Percentiles rank a stretch among this genome's conserved stretches.
Evolutionary conservation across 2,329 filamentous ascomycete species (phyloP).

Genomic region (Macrophomina phaseolina): DNA sequence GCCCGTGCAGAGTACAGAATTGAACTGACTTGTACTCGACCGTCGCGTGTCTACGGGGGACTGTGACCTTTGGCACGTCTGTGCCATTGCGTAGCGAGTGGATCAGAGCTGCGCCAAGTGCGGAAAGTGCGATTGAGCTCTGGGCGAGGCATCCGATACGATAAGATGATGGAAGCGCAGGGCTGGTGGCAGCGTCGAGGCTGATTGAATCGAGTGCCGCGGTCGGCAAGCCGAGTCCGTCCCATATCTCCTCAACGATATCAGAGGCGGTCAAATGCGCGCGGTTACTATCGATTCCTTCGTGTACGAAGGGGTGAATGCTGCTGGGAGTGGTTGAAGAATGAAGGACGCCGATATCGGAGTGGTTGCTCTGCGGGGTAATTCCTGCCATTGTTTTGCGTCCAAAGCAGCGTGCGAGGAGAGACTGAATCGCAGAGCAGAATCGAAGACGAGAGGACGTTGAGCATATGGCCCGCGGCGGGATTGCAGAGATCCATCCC

Average conservation of each 20-base stretch:
- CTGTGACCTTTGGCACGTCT: slow-evolving; percentile 46
- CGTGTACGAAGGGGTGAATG: background rate
- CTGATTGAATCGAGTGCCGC: background rate
- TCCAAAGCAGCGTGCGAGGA: too few relatives aligned
- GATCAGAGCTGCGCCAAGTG: slow-evolving; percentile 56
- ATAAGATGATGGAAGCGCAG: slow-evolving; percentile 57
- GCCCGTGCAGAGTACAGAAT: slow-evolving; percentile 50
- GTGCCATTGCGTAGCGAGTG: slow-evolving; percentile 43
- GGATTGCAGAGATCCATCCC: too few relatives aligned
- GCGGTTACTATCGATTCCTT: background rate
- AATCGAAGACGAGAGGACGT: too few relatives aligned
- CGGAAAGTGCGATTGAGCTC: slow-evolving; percentile 57
- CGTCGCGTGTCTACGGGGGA: slow-evolving; percentile 54
- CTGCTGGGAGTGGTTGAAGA: background rate
- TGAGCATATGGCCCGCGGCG: too few relatives aligned
- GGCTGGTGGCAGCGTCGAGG: slow-evolving; percentile 33
- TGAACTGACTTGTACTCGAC: slow-evolving; percentile 62
- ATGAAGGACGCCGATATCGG: background rate
- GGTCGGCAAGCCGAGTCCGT: background rate
- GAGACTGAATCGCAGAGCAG: too few relatives aligned
- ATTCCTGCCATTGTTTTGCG: background rate
- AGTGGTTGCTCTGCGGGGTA: background rate
- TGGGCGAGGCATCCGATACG: slow-evolving; percentile 62
- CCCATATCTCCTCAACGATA: background rate
- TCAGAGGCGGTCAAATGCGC: background rate